These are phyloP conservation scores for Punica granatum DNA, from an alignment of 345 rosid species.

Conservation along the genomic window DNA sequence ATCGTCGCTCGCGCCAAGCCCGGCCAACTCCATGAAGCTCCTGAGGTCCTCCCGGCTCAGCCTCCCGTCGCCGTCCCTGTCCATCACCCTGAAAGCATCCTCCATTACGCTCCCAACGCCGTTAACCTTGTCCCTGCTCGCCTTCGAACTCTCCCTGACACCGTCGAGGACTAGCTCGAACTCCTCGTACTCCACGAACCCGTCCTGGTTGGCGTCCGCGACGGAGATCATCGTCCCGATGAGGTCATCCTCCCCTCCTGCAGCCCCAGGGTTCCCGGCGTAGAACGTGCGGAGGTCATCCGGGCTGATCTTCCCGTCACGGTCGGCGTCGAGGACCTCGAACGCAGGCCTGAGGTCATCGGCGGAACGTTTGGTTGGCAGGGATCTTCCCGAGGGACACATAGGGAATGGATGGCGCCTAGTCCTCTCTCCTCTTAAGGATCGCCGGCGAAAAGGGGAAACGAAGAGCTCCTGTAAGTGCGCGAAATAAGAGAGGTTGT, in stretches of 20 bases:
- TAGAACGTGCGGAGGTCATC: slow-evolving; percentile 61
- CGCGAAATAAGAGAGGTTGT: too few relatives aligned
- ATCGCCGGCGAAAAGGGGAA: not conserved
- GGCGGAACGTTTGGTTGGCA: slow-evolving; percentile 7
- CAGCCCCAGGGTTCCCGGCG: slow-evolving; percentile 28
- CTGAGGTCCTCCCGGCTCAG: slow-evolving; percentile 59
- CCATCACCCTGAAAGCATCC: slow-evolving; percentile 74
- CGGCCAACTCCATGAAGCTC: slow-evolving; percentile 59
- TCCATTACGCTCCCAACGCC: slow-evolving; percentile 12
- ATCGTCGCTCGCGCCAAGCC: slow-evolving; percentile 46
- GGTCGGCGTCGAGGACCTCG: slow-evolving; percentile 79
- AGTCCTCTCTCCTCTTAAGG: not conserved
- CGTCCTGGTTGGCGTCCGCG: slow-evolving; percentile 68
- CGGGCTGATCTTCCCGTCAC: slow-evolving; percentile 79
- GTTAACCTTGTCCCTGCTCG: slow-evolving; percentile 19
- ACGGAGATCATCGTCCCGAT: slow-evolving; percentile 67
- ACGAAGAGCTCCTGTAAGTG: not conserved
- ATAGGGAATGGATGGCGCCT: slow-evolving; percentile 5
- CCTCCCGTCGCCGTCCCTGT: slow-evolving; percentile 76
- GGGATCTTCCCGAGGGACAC: slow-evolving; percentile 43
- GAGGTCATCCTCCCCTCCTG: slow-evolving; percentile 28
- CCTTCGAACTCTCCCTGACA: not conserved
- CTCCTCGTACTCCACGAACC: slow-evolving; percentile 83
- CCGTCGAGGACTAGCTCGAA: slow-evolving; percentile 53
- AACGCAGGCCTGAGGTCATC: slow-evolving; percentile 48